phyloP scores from a whole-genome alignment of 75 land plant genomes.

The Adiantum capillusveneris region DNA sequence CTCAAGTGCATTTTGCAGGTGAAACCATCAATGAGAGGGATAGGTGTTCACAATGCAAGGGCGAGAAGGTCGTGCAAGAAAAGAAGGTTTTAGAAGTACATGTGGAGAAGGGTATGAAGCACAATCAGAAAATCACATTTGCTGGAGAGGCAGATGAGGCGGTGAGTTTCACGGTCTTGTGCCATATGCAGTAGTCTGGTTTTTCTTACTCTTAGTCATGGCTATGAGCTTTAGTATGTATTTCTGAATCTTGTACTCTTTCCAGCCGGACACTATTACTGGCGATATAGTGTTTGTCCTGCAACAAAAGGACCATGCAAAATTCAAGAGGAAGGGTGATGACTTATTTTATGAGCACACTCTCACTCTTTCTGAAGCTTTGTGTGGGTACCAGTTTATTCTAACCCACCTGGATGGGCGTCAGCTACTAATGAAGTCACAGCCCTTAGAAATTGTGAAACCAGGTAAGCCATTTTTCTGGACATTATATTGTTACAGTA shows the following conservation, averaged over 20 bases:
- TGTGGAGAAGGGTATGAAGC: slow-evolving; percentile 78
- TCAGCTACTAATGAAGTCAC: slow-evolving; percentile 62
- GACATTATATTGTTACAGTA: too few relatives aligned
- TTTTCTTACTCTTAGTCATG: not conserved
- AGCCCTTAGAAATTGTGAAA: slow-evolving; percentile 56
- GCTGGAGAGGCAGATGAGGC: slow-evolving; percentile 84
- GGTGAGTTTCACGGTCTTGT: slow-evolving; percentile 29
- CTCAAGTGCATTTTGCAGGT: too few relatives aligned
- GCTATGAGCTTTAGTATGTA: not conserved
- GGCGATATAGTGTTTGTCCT: slow-evolving; percentile 57
- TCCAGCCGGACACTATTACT: slow-evolving; percentile 49
- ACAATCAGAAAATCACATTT: slow-evolving; percentile 59
- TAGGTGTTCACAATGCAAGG: slow-evolving; percentile 60
- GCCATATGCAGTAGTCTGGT: not conserved
- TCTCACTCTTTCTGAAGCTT: slow-evolving; percentile 49
- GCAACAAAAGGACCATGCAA: slow-evolving; percentile 61
- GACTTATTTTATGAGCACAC: slow-evolving; percentile 61
- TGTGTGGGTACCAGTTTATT: slow-evolving; percentile 74
- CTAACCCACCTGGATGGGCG: slow-evolving; percentile 64
- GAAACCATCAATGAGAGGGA: slow-evolving; percentile 65
- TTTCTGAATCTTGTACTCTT: too few relatives aligned
- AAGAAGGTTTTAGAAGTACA: slow-evolving; percentile 75
- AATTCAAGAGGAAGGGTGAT: slow-evolving; percentile 61
- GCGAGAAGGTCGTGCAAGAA: slow-evolving; percentile 60
- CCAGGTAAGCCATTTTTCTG: slow-evolving; percentile 44